Base-by-base conservation (phyloP, 2,329 filamentous ascomycete species). In the Pseudofabraea citricarpa region DNA sequence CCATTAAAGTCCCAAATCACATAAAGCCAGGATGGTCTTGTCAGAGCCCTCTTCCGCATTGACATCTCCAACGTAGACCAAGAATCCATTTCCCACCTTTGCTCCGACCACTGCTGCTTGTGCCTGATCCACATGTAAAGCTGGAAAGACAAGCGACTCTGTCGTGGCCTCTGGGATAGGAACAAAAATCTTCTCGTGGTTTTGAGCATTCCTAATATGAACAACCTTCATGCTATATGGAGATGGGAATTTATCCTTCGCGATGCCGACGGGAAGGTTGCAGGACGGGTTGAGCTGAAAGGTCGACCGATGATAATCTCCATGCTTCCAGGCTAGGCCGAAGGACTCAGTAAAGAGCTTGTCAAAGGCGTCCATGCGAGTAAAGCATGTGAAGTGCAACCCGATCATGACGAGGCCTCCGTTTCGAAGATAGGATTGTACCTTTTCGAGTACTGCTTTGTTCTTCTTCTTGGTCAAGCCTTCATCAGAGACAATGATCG, bases 31-130 rank as follows among this genome's bases (percentile, higher is more conserved):
- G 21, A 60, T 50, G 7, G 60, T 42, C 21, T 36, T 35, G 26
- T 51, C 40, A 7, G 50, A 53, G 7, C 36, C 54, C 21, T 49
- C 40, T 31, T 56, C 57, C 3, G 27, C 21, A 46, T 61, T 61
- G 13, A 58, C 55, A 51, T 60, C 56, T 22, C 59, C 60, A 41
- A 53, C 29, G 50, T 61, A 62, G 20, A 52, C 52, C 33, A 62
- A 20, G 37, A 45, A 58, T 20, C 58, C 57, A 13, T 53, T 26
- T 27, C 50, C 58, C 33, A 56, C 44, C n/a, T 45, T 51, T 5
- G 50, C 44, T 40, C 51, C 57, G 13, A 49, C 58, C 3, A 59
- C 51, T 9, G 55, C 51, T 2, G 56, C 56, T 40, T 59, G 51
- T 9, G 43, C 35, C n/a, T 37, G 9, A 35, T 56, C 47, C 20